A percentile compares a stretch with the other conserved stretches of the same genome.
These are phyloP conservation scores for Penicillium vulpinum DNA, from an alignment of 2,329 filamentous ascomycete genomes.

Conservation along the genomic window DNA sequence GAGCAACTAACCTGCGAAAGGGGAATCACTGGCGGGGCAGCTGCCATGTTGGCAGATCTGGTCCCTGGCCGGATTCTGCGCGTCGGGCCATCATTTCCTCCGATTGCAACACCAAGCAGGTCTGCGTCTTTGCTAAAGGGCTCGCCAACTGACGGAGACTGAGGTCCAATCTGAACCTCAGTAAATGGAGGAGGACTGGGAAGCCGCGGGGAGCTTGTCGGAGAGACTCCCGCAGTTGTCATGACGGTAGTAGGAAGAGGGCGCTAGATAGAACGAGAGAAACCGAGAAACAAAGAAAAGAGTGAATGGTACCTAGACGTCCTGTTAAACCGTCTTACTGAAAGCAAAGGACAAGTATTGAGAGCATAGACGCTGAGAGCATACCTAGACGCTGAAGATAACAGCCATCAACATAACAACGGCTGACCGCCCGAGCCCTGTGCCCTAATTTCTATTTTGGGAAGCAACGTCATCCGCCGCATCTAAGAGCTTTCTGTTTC, in stretches of 20 bases:
- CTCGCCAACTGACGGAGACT: constrained; percentile 68
- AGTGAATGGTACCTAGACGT: constrained; percentile 20
- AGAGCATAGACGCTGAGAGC: constrained; percentile 14
- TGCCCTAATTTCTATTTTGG: constrained; percentile 23
- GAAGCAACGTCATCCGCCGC: constrained; percentile 26
- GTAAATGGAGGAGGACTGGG: constrained; percentile 93
- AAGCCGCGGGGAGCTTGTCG: constrained; percentile 81
- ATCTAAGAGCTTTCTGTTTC: constrained; percentile 10
- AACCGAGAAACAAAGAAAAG: constrained; percentile 15
- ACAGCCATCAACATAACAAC: constrained; percentile 23
- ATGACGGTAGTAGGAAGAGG: constrained; percentile 30
- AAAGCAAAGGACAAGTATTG: constrained; percentile 15
- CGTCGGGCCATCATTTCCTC: constrained; percentile 70
- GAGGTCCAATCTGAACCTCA: constrained; percentile 85
- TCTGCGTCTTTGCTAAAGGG: constrained; percentile 60
- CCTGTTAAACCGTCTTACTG: constrained; percentile 6
- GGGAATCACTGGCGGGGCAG: constrained; percentile 84
- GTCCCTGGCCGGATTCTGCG: constrained; percentile 90
- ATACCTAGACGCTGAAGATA: constrained; percentile 17
- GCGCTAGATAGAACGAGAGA: constrained; percentile 16
- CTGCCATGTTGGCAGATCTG: constrained; percentile 87
- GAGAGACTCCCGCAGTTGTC: constrained; percentile 48
- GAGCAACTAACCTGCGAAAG: constrained; percentile 68
- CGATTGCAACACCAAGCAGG: constrained; percentile 53
- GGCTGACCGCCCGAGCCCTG: constrained; percentile 34